A percentile compares a stretch with the other conserved stretches of the same genome.
phyloP scores from a whole-genome alignment of 164 flowering plant genomes.

The Vitis rupestris region DNA sequence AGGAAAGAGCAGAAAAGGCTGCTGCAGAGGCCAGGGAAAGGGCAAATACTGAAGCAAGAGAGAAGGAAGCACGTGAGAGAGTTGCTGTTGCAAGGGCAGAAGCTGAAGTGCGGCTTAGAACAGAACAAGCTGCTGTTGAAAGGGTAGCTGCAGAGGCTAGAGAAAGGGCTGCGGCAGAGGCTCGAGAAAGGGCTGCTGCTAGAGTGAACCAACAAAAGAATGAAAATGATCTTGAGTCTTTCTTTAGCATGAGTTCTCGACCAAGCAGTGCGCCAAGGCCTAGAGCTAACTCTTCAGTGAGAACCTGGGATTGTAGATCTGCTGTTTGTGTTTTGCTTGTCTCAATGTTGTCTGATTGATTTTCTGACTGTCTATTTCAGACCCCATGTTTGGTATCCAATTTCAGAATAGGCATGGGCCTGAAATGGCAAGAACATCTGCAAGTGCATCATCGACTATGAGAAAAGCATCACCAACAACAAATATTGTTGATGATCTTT shows the following conservation, averaged over 20 bases:
- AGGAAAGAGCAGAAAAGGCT: slow-evolving; percentile 75
- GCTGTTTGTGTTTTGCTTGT: background rate
- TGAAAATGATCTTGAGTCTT: slow-evolving; percentile 81
- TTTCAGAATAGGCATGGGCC: slow-evolving; percentile 57
- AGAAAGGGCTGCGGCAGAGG: slow-evolving; percentile 63
- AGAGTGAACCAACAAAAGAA: slow-evolving; percentile 40
- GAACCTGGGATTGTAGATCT: slow-evolving; percentile 12
- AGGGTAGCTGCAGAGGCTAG: background rate
- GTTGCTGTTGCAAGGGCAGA: slow-evolving; percentile 42
- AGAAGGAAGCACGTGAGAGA: slow-evolving; percentile 53
- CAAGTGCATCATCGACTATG: too few species aligned
- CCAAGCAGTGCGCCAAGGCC: slow-evolving; percentile 88
- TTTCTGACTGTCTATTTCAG: slow-evolving; percentile 33
- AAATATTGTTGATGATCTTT: too few species aligned
- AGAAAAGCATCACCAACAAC: too few species aligned
- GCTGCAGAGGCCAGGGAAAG: slow-evolving; percentile 82
- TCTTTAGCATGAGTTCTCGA: slow-evolving; percentile 67
- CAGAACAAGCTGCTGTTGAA: slow-evolving; percentile 78
- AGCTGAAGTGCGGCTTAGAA: slow-evolving; percentile 50
- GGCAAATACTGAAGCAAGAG: slow-evolving; percentile 41
- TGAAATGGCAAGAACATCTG: slow-evolving; percentile 32
- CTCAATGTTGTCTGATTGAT: background rate
- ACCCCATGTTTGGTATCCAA: slow-evolving; percentile 58
- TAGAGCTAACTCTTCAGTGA: slow-evolving; percentile 64
- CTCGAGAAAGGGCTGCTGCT: slow-evolving; percentile 71